Conservation (phyloP, 768 basidiomycete genomes). For the Kwoniella sp. region DNA sequence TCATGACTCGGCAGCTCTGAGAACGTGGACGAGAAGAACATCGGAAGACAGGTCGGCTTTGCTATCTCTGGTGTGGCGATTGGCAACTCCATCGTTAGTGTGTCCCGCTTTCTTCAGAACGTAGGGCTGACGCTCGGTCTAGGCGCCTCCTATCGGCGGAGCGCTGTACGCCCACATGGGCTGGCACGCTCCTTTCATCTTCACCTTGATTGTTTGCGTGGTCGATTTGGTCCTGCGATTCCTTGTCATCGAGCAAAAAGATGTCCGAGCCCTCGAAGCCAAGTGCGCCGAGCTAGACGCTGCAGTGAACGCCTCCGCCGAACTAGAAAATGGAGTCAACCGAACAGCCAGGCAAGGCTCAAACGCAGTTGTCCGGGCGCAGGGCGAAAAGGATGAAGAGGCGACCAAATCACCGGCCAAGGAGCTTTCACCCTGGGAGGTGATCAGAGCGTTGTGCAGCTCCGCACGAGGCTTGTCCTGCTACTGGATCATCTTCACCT, state of each 20-base stretch:
- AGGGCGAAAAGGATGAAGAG: background rate
- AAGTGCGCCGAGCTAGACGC: background rate
- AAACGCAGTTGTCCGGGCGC: background rate
- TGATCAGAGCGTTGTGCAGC: conserved; percentile 11
- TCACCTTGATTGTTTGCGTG: conserved; percentile 14
- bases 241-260: conserved; percentile 21
- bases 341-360: background rate
- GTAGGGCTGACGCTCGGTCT: background rate
- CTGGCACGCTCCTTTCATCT: conserved; percentile 28
- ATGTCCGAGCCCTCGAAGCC: background rate
- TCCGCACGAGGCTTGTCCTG: conserved; percentile 10
- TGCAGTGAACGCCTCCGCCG: background rate
- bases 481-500: conserved; percentile 4
- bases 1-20: conserved; percentile 12
- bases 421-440: conserved; percentile 14
- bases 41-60: conserved; percentile 23
- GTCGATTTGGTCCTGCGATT: conserved; percentile 22
- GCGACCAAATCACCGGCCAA: no score
- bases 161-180: conserved; percentile 20
- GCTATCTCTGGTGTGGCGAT: conserved; percentile 8
- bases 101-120: background rate
- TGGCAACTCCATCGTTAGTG: conserved; percentile 4
- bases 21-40: conserved; percentile 10
- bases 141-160: conserved; percentile 17
- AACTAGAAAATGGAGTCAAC: background rate